Evolutionary conservation across 2,329 filamentous ascomycete genomes (phyloP).

Genomic region (Trichoderma brevicompactum): DNA sequence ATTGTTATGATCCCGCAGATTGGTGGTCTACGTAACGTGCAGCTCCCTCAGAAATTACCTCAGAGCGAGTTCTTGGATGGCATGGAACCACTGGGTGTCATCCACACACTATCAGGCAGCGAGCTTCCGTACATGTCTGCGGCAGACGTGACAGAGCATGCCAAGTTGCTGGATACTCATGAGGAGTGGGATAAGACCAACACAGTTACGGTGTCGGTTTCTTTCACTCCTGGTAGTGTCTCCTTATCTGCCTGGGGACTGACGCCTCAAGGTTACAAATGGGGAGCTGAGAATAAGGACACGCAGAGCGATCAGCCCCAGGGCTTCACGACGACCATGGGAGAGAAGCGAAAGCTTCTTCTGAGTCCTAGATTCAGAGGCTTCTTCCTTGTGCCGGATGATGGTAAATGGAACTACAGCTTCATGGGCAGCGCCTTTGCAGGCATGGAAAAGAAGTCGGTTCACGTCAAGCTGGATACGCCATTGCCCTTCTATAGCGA

Average conservation of each 20-base stretch:
- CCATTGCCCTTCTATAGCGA: constrained; percentile 90
- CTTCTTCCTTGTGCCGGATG: constrained; percentile 94
- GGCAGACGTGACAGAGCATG: constrained; percentile 90
- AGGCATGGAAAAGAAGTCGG: constrained; percentile 84
- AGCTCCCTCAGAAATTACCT: constrained; percentile 85
- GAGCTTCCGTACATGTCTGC: constrained; percentile 97
- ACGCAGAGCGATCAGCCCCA: constrained; percentile 88
- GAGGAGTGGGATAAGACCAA: constrained; percentile 70
- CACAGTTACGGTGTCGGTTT: constrained; percentile 92
- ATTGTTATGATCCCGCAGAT: constrained; percentile 99
- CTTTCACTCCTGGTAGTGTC: constrained; percentile 95
- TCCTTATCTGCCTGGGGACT: constrained; percentile 93
- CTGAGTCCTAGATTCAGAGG: constrained; percentile 92
- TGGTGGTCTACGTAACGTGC: constrained; percentile 87
- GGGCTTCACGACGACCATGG: constrained; percentile 90
- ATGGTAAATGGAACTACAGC: constrained; percentile 93
- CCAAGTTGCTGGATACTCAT: constrained; percentile 85
- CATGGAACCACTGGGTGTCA: constrained; percentile 90
- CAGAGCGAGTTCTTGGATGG: constrained; percentile 87
- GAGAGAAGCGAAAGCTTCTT: constrained; percentile 91
- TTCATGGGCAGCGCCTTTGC: constrained; percentile 94
- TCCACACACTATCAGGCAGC: constrained; percentile 93
- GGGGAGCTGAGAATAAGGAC: constrained; percentile 96
- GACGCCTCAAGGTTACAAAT: constrained; percentile 90
- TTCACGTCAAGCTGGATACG: constrained; percentile 93